phyloP scores from a whole-genome alignment of 768 basidiomycete species.

The Lyophyllum decastes region DNA sequence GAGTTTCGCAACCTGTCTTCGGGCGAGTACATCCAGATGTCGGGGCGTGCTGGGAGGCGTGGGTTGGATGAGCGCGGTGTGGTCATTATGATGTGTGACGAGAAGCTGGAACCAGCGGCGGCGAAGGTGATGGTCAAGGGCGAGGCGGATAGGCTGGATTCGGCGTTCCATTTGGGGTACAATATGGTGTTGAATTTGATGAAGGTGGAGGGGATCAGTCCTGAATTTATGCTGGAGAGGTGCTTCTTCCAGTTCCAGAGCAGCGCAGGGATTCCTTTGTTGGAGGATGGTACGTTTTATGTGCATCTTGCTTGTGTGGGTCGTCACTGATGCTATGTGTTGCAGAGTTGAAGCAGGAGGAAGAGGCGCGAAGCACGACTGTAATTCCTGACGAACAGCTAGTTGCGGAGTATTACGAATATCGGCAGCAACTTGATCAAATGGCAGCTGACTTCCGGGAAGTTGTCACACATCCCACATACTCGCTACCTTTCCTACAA shows the following conservation, averaged over 20 bases:
- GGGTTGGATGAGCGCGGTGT: conserved; percentile 98
- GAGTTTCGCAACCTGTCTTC: conserved; percentile 93
- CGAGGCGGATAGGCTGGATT: conserved; percentile 94
- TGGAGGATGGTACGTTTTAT: conserved; percentile 72
- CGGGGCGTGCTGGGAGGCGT: conserved; percentile 94
- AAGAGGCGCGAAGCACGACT: conserved; percentile 61
- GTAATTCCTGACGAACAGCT: conserved; percentile 82
- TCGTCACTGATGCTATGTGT: neutral
- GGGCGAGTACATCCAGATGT: conserved; percentile 99
- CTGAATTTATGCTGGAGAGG: conserved; percentile 95
- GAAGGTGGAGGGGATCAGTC: conserved; percentile 97
- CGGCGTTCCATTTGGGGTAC: conserved; percentile 97
- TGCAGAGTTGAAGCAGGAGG: conserved; percentile 74
- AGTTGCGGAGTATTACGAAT: conserved; percentile 90
- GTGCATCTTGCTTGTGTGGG: neutral
- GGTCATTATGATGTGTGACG: conserved; percentile 99
- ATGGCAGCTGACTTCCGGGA: conserved; percentile 86
- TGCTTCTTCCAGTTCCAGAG: conserved; percentile 99
- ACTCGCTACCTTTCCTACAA: conserved; percentile 93
- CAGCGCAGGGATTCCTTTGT: conserved; percentile 80
- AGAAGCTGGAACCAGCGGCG: conserved; percentile 89
- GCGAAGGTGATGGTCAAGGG: conserved; percentile 99
- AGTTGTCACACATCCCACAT: conserved; percentile 93
- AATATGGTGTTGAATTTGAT: conserved; percentile 99
- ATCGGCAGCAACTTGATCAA: conserved; percentile 89